Evolutionary conservation across 2,329 filamentous ascomycete species (phyloP), one percentile per base, ranked within the genome.

Genomic region (Dactylellina parvicollis): DNA sequence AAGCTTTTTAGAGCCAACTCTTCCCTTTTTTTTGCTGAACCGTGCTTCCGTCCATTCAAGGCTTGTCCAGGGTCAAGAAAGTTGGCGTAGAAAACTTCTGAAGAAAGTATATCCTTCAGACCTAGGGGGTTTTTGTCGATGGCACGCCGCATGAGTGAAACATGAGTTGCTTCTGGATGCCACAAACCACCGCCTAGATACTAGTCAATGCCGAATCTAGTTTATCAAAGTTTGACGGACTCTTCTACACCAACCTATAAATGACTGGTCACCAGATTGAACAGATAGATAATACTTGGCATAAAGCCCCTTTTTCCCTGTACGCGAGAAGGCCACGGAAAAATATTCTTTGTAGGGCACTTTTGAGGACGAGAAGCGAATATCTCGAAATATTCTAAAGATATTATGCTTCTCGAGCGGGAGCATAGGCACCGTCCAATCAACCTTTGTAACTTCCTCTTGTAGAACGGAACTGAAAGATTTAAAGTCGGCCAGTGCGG

Each of bases 201-300:
- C 36, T 47, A 44, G 65, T 44, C 28, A 52, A 46, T 36, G 24
- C 52, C 24, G 14, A n/a, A 20, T 3, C 12, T n/a, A 24, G n/a
- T n/a, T n/a, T n/a, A 22, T 22, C 4, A 34, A 34, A 10, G n/a
- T 20, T 36, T 18, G 10, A 22, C 10, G 22, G 30, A 36, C 10
- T 7, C 4, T 26, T 22, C 7, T 14, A 12, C 10, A 34, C 42
- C 14, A 82, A 88, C 87, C 92, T 42, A 96, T 83, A 77, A 94
- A 90, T 79, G 87, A 89, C 55, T 85, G 83, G 1, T 83, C 84
- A 22, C 83, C 83, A 9, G 92, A 92, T 79, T 94, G 87, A 75
- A 91, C 85, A 80, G 96, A 92, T 18, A 96, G 82, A 81, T 96
- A 96, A 82, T 96, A 96, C 79, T 88, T 89, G 4, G 92, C 92